phyloP scores from a whole-genome alignment of 2,329 filamentous ascomycete genomes.

The Podosphaera xanthii region DNA sequence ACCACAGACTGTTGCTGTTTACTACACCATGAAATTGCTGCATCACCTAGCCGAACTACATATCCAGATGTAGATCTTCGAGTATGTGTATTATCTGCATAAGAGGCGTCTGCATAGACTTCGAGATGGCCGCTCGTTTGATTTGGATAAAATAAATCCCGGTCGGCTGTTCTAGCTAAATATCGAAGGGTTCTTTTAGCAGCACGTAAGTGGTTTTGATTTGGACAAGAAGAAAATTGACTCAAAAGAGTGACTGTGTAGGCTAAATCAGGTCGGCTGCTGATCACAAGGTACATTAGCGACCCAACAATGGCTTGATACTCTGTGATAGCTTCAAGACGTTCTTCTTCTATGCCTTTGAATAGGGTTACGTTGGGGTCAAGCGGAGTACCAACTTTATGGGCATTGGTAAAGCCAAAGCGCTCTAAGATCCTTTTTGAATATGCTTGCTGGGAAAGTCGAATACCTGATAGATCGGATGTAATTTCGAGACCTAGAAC shows the following conservation, averaged over 20 bases:
- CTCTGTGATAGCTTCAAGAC: background rate
- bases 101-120: background rate
- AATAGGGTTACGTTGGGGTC: too few relatives aligned
- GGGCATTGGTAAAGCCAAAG: background rate
- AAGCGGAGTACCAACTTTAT: background rate
- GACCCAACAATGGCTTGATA: background rate
- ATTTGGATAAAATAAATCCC: background rate
- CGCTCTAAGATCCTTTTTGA: background rate
- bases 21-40: background rate
- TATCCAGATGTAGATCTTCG: background rate
- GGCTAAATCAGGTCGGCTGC: background rate
- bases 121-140: background rate
- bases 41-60: background rate
- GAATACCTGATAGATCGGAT: background rate
- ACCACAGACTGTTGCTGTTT: background rate
- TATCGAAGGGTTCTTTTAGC: background rate
- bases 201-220: background rate
- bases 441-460: background rate
- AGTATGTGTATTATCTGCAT: background rate
- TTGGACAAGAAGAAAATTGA: slow-evolving; percentile 1
- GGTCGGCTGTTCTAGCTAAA: background rate
- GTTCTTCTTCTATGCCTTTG: background rate
- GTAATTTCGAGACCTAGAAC: background rate
- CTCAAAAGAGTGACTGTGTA: background rate
- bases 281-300: background rate